These are phyloP conservation scores for Cicer bijugum DNA, from an alignment of 306 rosid genomes.

Conservation along the genomic window DNA sequence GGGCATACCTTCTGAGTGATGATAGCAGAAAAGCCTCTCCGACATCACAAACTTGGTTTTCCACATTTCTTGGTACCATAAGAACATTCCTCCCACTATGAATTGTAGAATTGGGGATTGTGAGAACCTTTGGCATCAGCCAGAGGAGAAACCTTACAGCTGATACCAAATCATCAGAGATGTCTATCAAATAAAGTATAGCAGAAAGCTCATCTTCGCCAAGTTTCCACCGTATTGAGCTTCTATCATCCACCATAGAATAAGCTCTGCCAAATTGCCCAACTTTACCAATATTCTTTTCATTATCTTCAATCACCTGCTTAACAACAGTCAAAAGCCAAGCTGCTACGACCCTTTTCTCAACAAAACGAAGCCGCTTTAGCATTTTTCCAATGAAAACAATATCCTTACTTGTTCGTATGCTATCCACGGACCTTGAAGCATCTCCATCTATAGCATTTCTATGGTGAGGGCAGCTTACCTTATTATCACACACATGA, in stretches of 20 bases:
- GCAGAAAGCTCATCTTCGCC: slow-evolving; percentile 88
- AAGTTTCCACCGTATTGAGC: slow-evolving; percentile 75
- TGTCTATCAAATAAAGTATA: slow-evolving; percentile 76
- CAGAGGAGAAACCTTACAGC: slow-evolving; percentile 87
- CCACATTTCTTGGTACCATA: slow-evolving; percentile 70
- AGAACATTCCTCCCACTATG: slow-evolving; percentile 71
- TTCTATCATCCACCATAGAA: slow-evolving; percentile 66
- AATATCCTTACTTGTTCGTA: slow-evolving; percentile 61
- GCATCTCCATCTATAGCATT: slow-evolving; percentile 66
- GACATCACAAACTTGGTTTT: slow-evolving; percentile 81
- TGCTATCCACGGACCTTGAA: slow-evolving; percentile 61
- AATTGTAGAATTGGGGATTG: slow-evolving; percentile 67
- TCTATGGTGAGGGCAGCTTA: slow-evolving; percentile 84
- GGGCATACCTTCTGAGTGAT: slow-evolving; percentile 74
- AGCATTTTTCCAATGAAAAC: slow-evolving; percentile 72
- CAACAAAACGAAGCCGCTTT: slow-evolving; percentile 73
- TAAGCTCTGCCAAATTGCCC: slow-evolving; percentile 78
- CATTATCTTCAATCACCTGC: slow-evolving; percentile 73
- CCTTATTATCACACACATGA: slow-evolving; percentile 86
- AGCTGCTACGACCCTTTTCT: slow-evolving; percentile 71
- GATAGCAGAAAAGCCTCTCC: slow-evolving; percentile 90
- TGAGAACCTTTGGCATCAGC: slow-evolving; percentile 84
- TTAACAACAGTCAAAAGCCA: slow-evolving; percentile 74
- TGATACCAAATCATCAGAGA: slow-evolving; percentile 73
- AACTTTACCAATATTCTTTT: slow-evolving; percentile 62